Evolutionary conservation across 257 asterid genomes (phyloP).

Genomic region (Henckelia pumila): DNA sequence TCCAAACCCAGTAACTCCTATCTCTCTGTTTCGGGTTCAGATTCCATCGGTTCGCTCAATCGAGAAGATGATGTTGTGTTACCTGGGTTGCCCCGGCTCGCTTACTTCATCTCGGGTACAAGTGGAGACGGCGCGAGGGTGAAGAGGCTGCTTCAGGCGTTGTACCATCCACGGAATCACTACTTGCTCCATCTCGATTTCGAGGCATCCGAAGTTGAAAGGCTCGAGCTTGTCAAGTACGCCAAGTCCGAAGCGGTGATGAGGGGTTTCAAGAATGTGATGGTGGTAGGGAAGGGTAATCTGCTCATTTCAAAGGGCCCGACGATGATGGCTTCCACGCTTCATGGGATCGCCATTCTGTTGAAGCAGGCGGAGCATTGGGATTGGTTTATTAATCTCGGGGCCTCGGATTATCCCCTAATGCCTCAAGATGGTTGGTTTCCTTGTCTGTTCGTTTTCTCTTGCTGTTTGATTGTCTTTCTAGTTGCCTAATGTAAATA

Average conservation of each 20-base stretch:
- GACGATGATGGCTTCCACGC: conserved; percentile 65
- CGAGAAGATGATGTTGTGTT: conserved; percentile 13
- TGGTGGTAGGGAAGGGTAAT: conserved; percentile 80
- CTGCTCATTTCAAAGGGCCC: conserved; percentile 79
- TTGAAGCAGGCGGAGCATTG: conserved; percentile 61
- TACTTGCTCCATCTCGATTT: conserved; percentile 78
- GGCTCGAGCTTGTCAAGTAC: conserved; percentile 67
- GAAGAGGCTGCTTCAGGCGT: conserved; percentile 68
- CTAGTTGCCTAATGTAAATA: background rate
- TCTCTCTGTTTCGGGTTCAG: conserved; percentile 28
- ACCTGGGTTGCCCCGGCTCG: conserved; percentile 71
- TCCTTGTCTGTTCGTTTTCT: background rate
- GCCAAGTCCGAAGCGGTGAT: conserved; percentile 52
- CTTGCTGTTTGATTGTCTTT: background rate
- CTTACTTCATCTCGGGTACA: conserved; percentile 73
- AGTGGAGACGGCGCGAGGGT: conserved; percentile 52
- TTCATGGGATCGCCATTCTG: conserved; percentile 73
- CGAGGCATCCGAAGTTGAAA: conserved; percentile 68
- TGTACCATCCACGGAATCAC: conserved; percentile 85
- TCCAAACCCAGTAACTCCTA: conserved; percentile 32
- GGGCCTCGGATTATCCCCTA: conserved; percentile 87
- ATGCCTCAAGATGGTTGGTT: conserved; percentile 92
- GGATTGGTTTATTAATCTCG: conserved; percentile 93
- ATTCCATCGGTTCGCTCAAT: conserved; percentile 15
- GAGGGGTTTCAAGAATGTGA: conserved; percentile 57